phyloP scores from a whole-genome alignment of 257 asterid species.

The Solanum stenotomum region DNA sequence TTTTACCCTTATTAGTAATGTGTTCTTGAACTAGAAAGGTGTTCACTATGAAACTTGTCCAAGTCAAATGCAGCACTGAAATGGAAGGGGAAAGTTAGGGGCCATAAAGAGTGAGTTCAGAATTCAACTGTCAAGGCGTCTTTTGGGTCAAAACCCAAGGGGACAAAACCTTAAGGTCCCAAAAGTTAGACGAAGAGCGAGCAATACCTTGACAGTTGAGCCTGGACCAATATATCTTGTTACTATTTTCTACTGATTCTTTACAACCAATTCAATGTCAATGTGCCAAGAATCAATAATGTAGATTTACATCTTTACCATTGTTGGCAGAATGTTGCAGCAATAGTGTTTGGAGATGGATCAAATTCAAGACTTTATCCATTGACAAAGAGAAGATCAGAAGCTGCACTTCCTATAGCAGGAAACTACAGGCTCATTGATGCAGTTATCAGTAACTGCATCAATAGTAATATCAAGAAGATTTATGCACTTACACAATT shows the following conservation, averaged over 20 bases:
- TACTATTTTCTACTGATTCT: background rate
- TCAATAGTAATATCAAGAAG: slow-evolving; percentile 71
- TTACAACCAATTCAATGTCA: background rate
- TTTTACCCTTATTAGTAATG: background rate
- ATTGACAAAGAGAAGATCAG: slow-evolving; percentile 67
- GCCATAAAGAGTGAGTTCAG: no score
- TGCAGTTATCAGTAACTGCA: slow-evolving; percentile 87
- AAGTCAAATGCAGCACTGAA: background rate
- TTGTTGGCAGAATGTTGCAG: slow-evolving; percentile 75
- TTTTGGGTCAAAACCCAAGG: background rate
- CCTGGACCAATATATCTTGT: background rate
- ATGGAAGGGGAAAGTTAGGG: background rate
- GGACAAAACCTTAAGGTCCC: background rate
- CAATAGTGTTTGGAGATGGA: slow-evolving; percentile 83
- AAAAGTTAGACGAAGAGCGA: background rate
- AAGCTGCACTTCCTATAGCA: slow-evolving; percentile 82
- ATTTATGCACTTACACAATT: slow-evolving; percentile 84
- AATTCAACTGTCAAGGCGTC: background rate
- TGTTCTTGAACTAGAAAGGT: background rate
- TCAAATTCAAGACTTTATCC: slow-evolving; percentile 64
- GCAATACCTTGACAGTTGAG: background rate
- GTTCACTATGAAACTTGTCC: background rate
- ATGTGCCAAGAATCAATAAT: background rate
- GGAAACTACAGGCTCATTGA: slow-evolving; percentile 75
- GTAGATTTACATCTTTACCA: slow-evolving; percentile 4